These are phyloP conservation scores for Pisolithus orientalis DNA, from an alignment of 768 basidiomycete genomes.

Conservation along the genomic window DNA sequence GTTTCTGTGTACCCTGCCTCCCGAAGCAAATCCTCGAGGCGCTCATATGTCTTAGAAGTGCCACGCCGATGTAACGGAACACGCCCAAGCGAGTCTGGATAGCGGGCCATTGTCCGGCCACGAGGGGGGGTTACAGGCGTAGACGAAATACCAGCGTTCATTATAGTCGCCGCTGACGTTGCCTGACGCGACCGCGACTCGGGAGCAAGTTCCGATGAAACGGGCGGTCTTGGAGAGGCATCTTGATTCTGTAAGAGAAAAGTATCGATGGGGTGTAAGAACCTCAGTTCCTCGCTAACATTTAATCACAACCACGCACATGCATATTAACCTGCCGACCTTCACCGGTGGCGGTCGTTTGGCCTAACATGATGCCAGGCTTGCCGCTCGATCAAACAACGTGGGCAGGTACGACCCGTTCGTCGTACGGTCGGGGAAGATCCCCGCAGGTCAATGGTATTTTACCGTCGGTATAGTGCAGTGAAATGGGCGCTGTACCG, in stretches of 20 bases:
- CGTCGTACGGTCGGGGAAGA: background rate
- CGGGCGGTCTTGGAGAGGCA: constrained; percentile 1
- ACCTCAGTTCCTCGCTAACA: constrained; percentile 7
- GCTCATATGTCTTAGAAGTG: constrained; percentile 75
- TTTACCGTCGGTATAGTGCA: background rate
- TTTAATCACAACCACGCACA: constrained; percentile 9
- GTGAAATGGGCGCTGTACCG: no score
- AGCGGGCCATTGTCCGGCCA: constrained; percentile 39
- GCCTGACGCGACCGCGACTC: constrained; percentile 6
- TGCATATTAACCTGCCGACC: constrained; percentile 15
- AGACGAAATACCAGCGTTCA: constrained; percentile 6
- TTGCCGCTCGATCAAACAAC: background rate
- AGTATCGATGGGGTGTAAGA: background rate
- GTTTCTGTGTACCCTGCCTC: constrained; percentile 94
- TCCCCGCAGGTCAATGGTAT: background rate
- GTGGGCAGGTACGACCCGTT: background rate
- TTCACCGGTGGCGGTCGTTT: constrained; percentile 7
- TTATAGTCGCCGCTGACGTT: constrained; percentile 1
- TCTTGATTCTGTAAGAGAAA: constrained; percentile 4
- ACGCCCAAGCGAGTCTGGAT: constrained; percentile 54
- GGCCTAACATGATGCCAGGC: constrained; percentile 13
- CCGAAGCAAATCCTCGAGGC: constrained; percentile 76
- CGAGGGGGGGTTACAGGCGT: constrained; percentile 38
- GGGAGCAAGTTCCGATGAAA: constrained; percentile 6
- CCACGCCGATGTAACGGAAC: constrained; percentile 75